phyloP scores from a whole-genome alignment of 1,284 basidiomycete species.

The Ustilago bromivora region DNA sequence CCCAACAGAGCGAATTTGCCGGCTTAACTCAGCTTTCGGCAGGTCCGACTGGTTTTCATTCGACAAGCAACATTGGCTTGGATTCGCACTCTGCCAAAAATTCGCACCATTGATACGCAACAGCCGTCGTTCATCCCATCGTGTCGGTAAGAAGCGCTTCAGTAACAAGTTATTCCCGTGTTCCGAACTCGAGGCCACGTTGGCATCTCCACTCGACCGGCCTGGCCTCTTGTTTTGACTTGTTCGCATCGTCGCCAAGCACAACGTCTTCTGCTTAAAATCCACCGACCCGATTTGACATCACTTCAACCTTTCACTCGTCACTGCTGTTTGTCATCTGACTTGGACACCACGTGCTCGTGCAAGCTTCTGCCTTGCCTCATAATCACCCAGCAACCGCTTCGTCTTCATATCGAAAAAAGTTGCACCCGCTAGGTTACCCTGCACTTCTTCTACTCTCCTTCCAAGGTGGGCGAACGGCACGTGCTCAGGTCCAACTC shows the following conservation, averaged over 20 bases:
- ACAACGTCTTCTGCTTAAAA: not conserved
- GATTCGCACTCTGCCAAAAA: not conserved
- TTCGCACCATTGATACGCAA: conserved; percentile 1
- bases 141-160: not conserved
- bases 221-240: not conserved
- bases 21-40: not conserved
- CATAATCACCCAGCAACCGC: not conserved
- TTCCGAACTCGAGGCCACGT: not conserved
- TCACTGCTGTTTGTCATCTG: not conserved
- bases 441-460: not conserved
- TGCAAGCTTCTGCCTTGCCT: not conserved
- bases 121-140: conserved; percentile 1
- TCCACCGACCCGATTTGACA: not conserved
- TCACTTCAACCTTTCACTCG: not conserved
- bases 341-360: not conserved
- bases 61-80: not conserved
- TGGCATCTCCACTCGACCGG: not conserved
- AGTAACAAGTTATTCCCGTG: not conserved
- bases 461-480: conserved; percentile 4
- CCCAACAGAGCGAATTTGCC: not conserved
- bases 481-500: not conserved
- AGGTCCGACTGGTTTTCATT: not conserved
- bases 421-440: not conserved
- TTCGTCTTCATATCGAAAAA: not conserved
- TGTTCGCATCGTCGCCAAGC: not conserved